Percentiles rank a stretch among this genome's conserved stretches.
Conservation (phyloP, 257 asterid species). For the Solanum infundibuliforme region DNA sequence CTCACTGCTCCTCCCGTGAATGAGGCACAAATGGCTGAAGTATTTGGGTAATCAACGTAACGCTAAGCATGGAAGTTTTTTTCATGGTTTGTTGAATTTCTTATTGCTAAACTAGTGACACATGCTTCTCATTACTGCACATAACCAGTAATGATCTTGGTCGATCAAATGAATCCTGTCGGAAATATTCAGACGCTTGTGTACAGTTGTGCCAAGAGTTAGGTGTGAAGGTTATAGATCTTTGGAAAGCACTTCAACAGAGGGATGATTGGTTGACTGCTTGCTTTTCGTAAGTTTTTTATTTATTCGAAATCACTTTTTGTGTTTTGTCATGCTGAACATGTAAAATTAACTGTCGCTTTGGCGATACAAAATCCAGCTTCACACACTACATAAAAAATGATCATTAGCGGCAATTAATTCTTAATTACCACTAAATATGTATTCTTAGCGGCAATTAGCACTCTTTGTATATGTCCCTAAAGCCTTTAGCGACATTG, state of each 20-base stretch:
- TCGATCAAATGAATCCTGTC: constrained; percentile 48
- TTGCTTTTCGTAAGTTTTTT: constrained; percentile 45
- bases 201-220: constrained; percentile 35
- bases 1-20: constrained; percentile 68
- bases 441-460: no score
- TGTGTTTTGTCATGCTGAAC: background rate
- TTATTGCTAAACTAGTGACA: background rate
- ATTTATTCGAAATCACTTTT: background rate
- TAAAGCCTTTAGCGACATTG: no score
- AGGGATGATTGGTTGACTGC: constrained; percentile 58
- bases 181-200: constrained; percentile 60
- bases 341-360: background rate
- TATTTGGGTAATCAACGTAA: constrained; percentile 13
- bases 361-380: background rate
- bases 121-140: background rate
- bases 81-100: background rate
- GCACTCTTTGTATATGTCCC: no score
- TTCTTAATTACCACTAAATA: no score
- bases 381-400: background rate
- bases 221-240: constrained; percentile 44
- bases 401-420: no score
- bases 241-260: constrained; percentile 62
- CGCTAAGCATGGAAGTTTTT: background rate
- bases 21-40: constrained; percentile 34
- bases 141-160: background rate